Percentiles rank a stretch among this genome's conserved stretches.
Evolutionary conservation across 129 eudicot species (phyloP).

Genomic region (Flaveria linearis): DNA sequence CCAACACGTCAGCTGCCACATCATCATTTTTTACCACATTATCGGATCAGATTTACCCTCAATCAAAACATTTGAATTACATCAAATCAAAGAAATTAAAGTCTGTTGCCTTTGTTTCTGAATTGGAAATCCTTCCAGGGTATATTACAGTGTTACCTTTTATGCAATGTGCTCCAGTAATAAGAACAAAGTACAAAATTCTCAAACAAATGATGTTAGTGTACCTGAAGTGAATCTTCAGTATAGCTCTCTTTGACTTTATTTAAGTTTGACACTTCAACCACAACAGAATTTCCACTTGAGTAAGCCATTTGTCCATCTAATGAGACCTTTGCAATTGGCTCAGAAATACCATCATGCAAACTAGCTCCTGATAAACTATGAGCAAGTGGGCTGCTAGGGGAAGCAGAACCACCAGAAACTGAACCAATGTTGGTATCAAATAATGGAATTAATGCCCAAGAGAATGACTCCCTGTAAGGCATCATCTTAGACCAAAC

Average conservation of each 20-base stretch:
- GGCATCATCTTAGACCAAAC: conserved; percentile 99
- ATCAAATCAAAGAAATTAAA: neutral
- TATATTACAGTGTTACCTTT: neutral
- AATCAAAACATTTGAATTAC: neutral
- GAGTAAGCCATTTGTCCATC: conserved; percentile 80
- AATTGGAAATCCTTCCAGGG: neutral
- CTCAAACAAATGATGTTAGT: conserved; percentile 4
- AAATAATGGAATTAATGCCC: conserved; percentile 93
- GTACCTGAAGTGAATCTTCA: conserved; percentile 92
- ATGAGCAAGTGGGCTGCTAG: conserved; percentile 84
- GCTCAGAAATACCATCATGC: conserved; percentile 74
- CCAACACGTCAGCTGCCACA: neutral
- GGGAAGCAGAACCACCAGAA: conserved; percentile 90
- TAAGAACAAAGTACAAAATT: conserved; percentile 5
- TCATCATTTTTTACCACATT: neutral
- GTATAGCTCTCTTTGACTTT: conserved; percentile 97
- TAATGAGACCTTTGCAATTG: conserved; percentile 66
- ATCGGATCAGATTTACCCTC: neutral
- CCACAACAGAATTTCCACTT: conserved; percentile 80
- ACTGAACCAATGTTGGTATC: conserved; percentile 75
- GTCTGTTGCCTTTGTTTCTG: neutral
- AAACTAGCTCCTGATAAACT: conserved; percentile 69
- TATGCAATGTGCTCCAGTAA: conserved; percentile 7
- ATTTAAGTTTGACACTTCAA: conserved; percentile 89
- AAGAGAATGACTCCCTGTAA: conserved; percentile 89